Evolutionary conservation across 345 rosid species (phyloP), one percentile per base, ranked within the genome.

Genomic region (Raphanus raphanistrum): DNA sequence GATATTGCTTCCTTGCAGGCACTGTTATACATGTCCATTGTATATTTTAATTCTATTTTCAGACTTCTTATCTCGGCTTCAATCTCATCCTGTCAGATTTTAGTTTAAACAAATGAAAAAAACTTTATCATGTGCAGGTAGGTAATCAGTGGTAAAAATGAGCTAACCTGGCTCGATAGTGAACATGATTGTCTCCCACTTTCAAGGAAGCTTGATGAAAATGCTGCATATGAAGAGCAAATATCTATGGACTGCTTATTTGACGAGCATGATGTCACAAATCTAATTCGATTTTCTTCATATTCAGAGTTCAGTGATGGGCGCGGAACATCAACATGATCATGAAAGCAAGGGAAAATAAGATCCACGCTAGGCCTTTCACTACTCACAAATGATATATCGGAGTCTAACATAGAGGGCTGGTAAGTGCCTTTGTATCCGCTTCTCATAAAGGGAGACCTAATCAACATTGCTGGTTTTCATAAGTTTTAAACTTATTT

Each of bases 1-100:
- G 87, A 8, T 32, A 91, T 85, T 67, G 91, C 90, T 85, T 91
- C 97, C 81, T 87, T 91, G 80, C 92, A 89, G 27, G 91, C 97
- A 36, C 79, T 81, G 57, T 84, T 86, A 70, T 88, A 89, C 92
- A 91, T 85, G 2, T 89, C 92, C 83, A 91, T 88, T 58, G 97
- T 87, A 74, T 89, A 85, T 82, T 84, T 85, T 36, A 91, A 87
- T 86, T 91, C 97, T 70, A 76, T 64, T 78, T 78, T 90, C 41
- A 94, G 92, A 83, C 90, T 85, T 76, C 86, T 85, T 91, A 94
- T 87, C 84, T 90, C 97, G 4, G 89, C 83, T 88, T 94, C 97
- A 63, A 86, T 70, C 25, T 90, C 96, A 0, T 92, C 97, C 98
- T 90, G 72, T 32, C 73, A 80, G 21, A 65, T 63, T 55, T 70